Conservation (phyloP, 176 grass and related monocot genomes). For the Stipa capillata region DNA sequence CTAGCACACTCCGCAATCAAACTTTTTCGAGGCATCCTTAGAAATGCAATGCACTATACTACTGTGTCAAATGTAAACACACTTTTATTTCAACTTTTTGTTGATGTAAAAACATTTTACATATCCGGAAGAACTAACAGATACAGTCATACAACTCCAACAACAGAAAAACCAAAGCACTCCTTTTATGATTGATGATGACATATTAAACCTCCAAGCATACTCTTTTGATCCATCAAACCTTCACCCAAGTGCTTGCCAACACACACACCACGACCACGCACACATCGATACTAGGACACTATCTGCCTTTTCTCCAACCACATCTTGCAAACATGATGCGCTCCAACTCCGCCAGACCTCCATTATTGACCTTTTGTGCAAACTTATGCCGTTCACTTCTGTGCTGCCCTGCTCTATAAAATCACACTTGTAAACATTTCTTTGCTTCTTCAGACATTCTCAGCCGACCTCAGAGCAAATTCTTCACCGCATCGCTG, state of each 20-base stretch:
- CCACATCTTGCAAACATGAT: background rate
- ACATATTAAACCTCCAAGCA: background rate
- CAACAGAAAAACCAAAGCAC: background rate
- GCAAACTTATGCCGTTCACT: background rate
- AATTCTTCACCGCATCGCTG: constrained; percentile 50
- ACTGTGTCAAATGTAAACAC: background rate
- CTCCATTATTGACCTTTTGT: constrained; percentile 16
- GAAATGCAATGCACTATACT: background rate
- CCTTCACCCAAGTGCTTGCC: background rate
- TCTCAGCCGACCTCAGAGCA: constrained; percentile 26
- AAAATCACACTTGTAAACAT: background rate
- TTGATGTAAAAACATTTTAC: too few species aligned
- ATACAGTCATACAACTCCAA: background rate
- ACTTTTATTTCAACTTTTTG: too few species aligned
- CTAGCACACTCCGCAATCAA: background rate
- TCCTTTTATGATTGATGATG: background rate
- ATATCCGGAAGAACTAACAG: too few species aligned
- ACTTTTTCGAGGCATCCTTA: background rate
- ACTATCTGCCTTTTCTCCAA: background rate
- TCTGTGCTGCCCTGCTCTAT: background rate
- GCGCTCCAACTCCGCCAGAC: background rate
- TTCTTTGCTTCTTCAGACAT: constrained; percentile 29
- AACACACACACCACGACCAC: background rate
- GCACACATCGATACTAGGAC: background rate
- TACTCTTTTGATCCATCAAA: background rate